Percentiles rank a stretch among this genome's conserved stretches.
These are phyloP conservation scores for Boeremia lycopersici DNA, from an alignment of 2,329 filamentous ascomycete species.

Conservation along the genomic window DNA sequence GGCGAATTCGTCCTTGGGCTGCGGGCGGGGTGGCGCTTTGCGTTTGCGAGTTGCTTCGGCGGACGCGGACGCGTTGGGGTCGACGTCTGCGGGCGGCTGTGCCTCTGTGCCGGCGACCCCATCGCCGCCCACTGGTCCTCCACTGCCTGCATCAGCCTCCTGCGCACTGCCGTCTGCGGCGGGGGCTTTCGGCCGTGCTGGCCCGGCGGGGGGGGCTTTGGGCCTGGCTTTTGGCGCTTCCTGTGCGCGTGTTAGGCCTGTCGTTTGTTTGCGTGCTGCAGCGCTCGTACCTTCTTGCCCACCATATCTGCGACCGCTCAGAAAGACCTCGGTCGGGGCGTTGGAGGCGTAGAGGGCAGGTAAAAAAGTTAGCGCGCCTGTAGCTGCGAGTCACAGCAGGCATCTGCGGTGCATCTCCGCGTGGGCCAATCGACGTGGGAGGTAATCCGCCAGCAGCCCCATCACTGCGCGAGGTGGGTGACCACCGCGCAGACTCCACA, in stretches of 20 bases:
- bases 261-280: not conserved
- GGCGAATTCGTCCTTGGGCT: constrained; percentile 61
- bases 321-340: constrained; percentile 17
- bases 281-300: constrained; percentile 35
- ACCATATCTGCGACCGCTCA: constrained; percentile 34
- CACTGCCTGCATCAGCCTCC: constrained; percentile 11
- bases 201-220: constrained; percentile 42
- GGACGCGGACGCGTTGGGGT: constrained; percentile 26
- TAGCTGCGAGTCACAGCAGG: constrained; percentile 33
- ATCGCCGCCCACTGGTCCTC: constrained; percentile 9
- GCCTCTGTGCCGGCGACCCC: not conserved
- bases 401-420: constrained; percentile 15
- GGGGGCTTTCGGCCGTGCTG: constrained; percentile 30
- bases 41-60: constrained; percentile 37
- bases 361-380: constrained; percentile 38
- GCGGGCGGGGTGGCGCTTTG: constrained; percentile 32
- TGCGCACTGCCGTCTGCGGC: constrained; percentile 18
- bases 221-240: constrained; percentile 35
- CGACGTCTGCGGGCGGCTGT: constrained; percentile 22
- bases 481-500: constrained; percentile 12
- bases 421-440: constrained; percentile 29
- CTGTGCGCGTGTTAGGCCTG: constrained; percentile 24
- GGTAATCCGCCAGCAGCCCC: constrained; percentile 33
- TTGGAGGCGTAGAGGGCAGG: constrained; percentile 16
- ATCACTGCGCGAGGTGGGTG: constrained; percentile 24